A percentile compares a stretch with the other conserved stretches of the same genome.
These are phyloP conservation scores for Chloranthus sessilifolius DNA, from an alignment of 164 flowering plant genomes.

Conservation along the genomic window DNA sequence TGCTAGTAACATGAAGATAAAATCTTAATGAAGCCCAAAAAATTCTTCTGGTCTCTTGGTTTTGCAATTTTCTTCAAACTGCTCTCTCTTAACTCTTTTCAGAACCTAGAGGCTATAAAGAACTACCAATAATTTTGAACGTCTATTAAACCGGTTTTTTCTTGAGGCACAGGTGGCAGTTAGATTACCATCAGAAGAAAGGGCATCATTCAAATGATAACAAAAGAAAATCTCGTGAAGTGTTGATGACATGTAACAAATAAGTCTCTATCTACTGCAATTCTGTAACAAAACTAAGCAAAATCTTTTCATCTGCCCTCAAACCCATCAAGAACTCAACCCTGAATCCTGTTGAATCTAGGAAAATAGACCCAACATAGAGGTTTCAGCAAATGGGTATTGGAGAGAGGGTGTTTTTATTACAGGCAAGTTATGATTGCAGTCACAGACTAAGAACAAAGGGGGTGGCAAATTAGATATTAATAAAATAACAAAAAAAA, in stretches of 20 bases:
- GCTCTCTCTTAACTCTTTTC: constrained; percentile 6
- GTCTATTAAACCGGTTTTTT: too few relatives aligned
- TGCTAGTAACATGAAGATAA: constrained; percentile 38
- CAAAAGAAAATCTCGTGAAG: constrained; percentile 48
- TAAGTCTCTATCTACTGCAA: constrained; percentile 45
- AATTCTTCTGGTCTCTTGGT: constrained; percentile 4
- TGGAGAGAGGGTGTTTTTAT: constrained; percentile 16
- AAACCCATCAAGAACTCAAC: constrained; percentile 26
- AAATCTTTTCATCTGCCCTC: constrained; percentile 19
- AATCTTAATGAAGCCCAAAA: constrained; percentile 18
- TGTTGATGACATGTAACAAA: constrained; percentile 34
- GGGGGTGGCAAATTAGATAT: constrained; percentile 24
- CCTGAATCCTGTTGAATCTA: constrained; percentile 16
- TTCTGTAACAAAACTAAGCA: constrained; percentile 29
- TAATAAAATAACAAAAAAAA: constrained; percentile 4
- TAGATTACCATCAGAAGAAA: constrained; percentile 27
- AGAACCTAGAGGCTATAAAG: background rate
- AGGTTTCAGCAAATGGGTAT: constrained; percentile 16
- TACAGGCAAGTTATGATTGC: constrained; percentile 38
- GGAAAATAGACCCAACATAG: constrained; percentile 13
- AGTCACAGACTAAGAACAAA: constrained; percentile 27
- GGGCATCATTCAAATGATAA: constrained; percentile 28
- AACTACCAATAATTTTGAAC: background rate
- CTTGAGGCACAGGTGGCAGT: constrained; percentile 18
- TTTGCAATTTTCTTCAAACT: constrained; percentile 8